Conservation (phyloP, 257 asterid genomes). For the Petunia secreta region DNA sequence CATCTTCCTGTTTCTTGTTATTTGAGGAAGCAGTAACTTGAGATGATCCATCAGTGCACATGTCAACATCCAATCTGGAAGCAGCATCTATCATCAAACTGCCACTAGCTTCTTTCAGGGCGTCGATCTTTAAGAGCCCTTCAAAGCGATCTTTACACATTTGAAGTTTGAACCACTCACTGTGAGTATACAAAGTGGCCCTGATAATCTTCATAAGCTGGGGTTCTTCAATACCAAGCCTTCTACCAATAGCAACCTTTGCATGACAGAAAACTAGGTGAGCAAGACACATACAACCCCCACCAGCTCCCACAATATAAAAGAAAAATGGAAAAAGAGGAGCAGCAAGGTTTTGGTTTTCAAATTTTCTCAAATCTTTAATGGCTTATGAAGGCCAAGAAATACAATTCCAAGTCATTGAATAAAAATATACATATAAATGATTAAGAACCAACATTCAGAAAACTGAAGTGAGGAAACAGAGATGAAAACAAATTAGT, state of each 20-base stretch:
- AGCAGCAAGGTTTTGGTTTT: not conserved
- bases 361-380: not conserved
- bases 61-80: conserved; percentile 58
- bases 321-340: not conserved
- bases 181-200: conserved; percentile 74
- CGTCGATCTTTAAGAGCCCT: conserved; percentile 72
- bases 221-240: conserved; percentile 90
- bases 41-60: conserved; percentile 76
- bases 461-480: not conserved
- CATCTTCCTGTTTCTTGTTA: conserved; percentile 70
- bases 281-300: not conserved
- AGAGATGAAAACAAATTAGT: not conserved
- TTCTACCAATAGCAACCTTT: conserved; percentile 90
- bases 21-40: conserved; percentile 67
- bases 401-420: not conserved
- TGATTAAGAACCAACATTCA: not conserved
- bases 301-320: not conserved
- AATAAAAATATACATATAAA: no score
- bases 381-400: not conserved
- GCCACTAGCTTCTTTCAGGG: conserved; percentile 67
- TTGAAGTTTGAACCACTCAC: conserved; percentile 96
- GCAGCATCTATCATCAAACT: conserved; percentile 58
- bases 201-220: conserved; percentile 89
- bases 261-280: conserved; percentile 24
- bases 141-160: conserved; percentile 97